Percentiles rank a stretch among this genome's conserved stretches.
Conservation (phyloP, 805 yeast species). For the Saccharomycopsis olivae region DNA sequence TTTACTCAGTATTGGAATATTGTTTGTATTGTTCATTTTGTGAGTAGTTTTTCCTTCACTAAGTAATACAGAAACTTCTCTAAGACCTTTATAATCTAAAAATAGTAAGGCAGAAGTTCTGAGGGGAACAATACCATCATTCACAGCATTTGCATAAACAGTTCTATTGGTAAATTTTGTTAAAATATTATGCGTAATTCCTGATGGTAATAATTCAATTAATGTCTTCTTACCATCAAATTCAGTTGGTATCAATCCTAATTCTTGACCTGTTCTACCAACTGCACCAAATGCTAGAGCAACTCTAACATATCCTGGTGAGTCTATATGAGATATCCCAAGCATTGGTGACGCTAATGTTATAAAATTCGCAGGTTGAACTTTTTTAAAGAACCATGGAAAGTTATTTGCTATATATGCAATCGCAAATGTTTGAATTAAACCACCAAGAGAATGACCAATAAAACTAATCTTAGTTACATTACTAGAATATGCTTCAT, state of each 20-base stretch:
- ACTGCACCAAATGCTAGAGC: conserved; percentile 65
- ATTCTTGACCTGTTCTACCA: conserved; percentile 74
- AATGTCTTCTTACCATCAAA: conserved; percentile 36
- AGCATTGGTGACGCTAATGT: conserved; percentile 66
- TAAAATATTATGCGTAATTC: conserved; percentile 52
- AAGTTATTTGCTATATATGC: conserved; percentile 59
- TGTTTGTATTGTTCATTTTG: conserved; percentile 2
- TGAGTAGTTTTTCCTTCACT: neutral
- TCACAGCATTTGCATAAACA: conserved; percentile 61
- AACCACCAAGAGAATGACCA: conserved; percentile 75
- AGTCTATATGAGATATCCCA: conserved; percentile 64
- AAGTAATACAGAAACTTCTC: conserved; percentile 26
- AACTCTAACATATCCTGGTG: conserved; percentile 62
- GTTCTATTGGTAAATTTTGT: conserved; percentile 53
- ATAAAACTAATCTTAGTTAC: conserved; percentile 55
- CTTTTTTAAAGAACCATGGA: conserved; percentile 54
- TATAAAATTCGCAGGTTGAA: conserved; percentile 57
- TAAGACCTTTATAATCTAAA: conserved; percentile 51
- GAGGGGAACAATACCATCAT: conserved; percentile 78
- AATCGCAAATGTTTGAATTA: conserved; percentile 66
- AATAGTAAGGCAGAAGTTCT: conserved; percentile 61
- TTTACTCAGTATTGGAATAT: neutral
- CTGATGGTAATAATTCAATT: conserved; percentile 51
- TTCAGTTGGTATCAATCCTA: conserved; percentile 43
- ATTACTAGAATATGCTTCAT: conserved; percentile 34